These are phyloP conservation scores for Immersiporthe knoxdaviesiana DNA, from an alignment of 2,329 filamentous ascomycete species.

Conservation along the genomic window DNA sequence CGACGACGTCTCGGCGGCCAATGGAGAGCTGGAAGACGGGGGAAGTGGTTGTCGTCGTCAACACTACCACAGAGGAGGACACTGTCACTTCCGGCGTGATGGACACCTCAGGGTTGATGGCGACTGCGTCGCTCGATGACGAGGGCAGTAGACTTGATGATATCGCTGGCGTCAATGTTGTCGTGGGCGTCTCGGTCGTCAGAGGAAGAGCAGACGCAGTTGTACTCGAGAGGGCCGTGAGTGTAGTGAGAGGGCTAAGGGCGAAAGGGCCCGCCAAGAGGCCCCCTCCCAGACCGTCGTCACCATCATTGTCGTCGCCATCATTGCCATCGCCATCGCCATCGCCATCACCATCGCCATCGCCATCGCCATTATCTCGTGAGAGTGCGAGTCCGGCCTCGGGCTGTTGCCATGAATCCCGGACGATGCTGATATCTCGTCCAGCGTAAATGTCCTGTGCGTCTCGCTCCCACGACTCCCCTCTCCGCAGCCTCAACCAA, in stretches of 20 bases:
- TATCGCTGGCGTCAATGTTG: neutral
- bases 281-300: neutral
- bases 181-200: neutral
- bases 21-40: neutral
- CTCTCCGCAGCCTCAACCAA: slow-evolving; percentile 6
- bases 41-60: slow-evolving; percentile 24
- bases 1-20: neutral
- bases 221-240: neutral
- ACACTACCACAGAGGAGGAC: slow-evolving; percentile 27
- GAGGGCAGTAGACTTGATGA: slow-evolving; percentile 26
- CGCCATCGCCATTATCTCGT: slow-evolving; percentile 17
- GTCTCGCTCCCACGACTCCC: slow-evolving; percentile 11
- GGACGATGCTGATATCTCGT: neutral
- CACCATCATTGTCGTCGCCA: neutral
- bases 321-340: slow-evolving; percentile 20
- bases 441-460: slow-evolving; percentile 1
- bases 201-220: neutral
- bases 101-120: slow-evolving; percentile 14
- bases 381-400: neutral
- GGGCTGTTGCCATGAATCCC: neutral
- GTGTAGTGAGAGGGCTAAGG: neutral
- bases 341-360: neutral
- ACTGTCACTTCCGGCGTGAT: slow-evolving; percentile 21
- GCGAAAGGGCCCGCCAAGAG: neutral
- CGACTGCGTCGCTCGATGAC: neutral